Evolutionary conservation across 192 early-diverging fungal species (phyloP), one percentile per base, ranked within the genome.

Genomic region (Dispira parvispora): DNA sequence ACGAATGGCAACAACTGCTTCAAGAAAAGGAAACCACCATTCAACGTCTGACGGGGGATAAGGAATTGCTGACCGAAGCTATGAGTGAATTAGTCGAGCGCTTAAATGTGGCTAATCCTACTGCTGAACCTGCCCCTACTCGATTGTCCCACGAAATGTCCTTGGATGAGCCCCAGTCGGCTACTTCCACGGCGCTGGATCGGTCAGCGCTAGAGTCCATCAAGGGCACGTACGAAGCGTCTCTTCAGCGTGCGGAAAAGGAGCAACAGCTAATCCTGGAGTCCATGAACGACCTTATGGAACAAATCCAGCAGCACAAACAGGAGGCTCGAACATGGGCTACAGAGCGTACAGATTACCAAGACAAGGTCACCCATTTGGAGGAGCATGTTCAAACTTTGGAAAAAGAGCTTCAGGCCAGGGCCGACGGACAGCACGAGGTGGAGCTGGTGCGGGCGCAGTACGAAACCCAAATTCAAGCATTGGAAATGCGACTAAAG

Each of bases 261-360:
- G 58, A 61, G 6, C 58, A 61, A 21, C n/a, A 43, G 0, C 8
- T 44, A 44, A 38, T 61, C 9, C 43, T 16, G n/a, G 43, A 32
- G 3, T 45, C 58, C 1, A 18, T 61, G 58, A 61, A 38, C 10
- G 58, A 61, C 43, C 58, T 61, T 8, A 61, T 25, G n/a, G 58
- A 57, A 11, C 55, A 27, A 38, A 25, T 57, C 28, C 18, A 38
- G 8, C 27, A 25, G 16, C n/a, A 57, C 9, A 57, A 57, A 27
- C 26, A 57, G 11, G 47, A 50, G 21, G 18, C 21, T 23, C 18
- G 18, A 20, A 23, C 18, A 4, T 23, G 21, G 47, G 47, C 21
- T 9, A 50, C 47, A 4, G 47, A 50, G 9, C 47, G 47, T 23
- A 50, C 47, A 1, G 47, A 16, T 23, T 16, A 50, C 18, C 18